phyloP scores from a whole-genome alignment of 495 filamentous ascomycete species.

The Neurospora cerealis region DNA sequence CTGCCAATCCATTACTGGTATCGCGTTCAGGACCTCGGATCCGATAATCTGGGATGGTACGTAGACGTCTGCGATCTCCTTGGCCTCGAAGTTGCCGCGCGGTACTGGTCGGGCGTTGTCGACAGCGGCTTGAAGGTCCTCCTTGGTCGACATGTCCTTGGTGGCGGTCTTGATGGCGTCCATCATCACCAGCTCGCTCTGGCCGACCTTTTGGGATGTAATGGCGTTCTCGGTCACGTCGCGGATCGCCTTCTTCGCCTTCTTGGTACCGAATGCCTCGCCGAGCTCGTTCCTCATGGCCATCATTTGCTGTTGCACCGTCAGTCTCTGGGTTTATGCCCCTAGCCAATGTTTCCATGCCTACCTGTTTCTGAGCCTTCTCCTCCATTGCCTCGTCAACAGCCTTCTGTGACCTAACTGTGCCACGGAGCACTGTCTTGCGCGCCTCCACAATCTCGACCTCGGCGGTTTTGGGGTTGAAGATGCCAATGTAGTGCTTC shows the following conservation, averaged over 20 bases:
- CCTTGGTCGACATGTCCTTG: constrained; percentile 45
- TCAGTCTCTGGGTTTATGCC: background rate
- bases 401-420: constrained; percentile 44
- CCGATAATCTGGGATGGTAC: constrained; percentile 57
- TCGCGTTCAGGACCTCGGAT: constrained; percentile 43
- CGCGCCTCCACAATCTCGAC: constrained; percentile 67
- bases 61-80: constrained; percentile 75
- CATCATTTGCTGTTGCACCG: constrained; percentile 23
- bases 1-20: constrained; percentile 68
- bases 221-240: constrained; percentile 75
- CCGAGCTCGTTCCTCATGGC: constrained; percentile 63
- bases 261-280: constrained; percentile 87
- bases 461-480: constrained; percentile 60
- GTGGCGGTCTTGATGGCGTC: constrained; percentile 50
- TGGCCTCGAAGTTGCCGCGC: constrained; percentile 58
- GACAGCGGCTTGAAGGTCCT: constrained; percentile 54
- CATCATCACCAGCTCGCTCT: constrained; percentile 52
- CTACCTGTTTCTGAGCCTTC: constrained; percentile 30
- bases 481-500: constrained; percentile 81
- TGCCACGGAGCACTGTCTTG: constrained; percentile 61
- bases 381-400: constrained; percentile 28
- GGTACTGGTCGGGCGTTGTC: constrained; percentile 72
- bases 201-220: constrained; percentile 37
- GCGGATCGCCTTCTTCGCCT: constrained; percentile 75
- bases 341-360: background rate